phyloP scores from a whole-genome alignment of 2,329 filamentous ascomycete genomes.

The Thermomyces lanuginosus region DNA sequence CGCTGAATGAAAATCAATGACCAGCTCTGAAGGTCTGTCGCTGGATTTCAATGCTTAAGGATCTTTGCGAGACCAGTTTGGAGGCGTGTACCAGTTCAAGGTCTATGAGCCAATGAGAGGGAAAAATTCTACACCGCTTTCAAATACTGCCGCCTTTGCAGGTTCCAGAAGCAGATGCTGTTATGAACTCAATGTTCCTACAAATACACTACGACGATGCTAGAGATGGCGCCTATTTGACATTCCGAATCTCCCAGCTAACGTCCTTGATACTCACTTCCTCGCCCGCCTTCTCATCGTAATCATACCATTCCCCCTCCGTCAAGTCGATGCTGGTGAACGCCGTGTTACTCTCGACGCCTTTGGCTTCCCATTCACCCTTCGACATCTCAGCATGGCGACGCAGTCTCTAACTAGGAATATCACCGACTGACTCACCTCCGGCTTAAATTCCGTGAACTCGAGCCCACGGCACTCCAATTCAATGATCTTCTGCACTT shows the following conservation, averaged over 20 bases:
- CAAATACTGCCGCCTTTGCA: too few relatives aligned
- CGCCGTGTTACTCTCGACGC: slow-evolving; percentile 61
- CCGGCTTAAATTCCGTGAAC: slow-evolving; percentile 76
- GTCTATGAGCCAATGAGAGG: too few relatives aligned
- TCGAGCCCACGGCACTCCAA: slow-evolving; percentile 91
- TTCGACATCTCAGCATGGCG: slow-evolving; percentile 20
- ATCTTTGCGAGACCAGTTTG: too few relatives aligned
- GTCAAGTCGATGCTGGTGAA: slow-evolving; percentile 67
- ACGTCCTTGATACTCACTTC: slow-evolving; percentile 87
- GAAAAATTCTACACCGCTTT: too few relatives aligned
- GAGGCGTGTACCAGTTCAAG: too few relatives aligned
- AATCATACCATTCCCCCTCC: slow-evolving; percentile 96
- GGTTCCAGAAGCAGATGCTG: too few relatives aligned
- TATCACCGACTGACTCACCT: slow-evolving; percentile 39
- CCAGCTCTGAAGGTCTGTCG: too few relatives aligned
- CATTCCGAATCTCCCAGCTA: slow-evolving; percentile 67
- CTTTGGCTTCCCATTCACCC: slow-evolving; percentile 83
- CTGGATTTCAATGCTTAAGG: too few relatives aligned
- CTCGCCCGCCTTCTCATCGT: slow-evolving; percentile 81
- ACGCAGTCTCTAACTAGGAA: not conserved
- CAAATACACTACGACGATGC: too few relatives aligned
- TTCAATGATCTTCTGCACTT: slow-evolving; percentile 59
- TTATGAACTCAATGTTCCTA: too few relatives aligned
- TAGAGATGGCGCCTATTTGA: slow-evolving; percentile 28
- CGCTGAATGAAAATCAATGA: too few relatives aligned